Conservation (phyloP, 345 rosid genomes). For the Ceriops decandra region DNA sequence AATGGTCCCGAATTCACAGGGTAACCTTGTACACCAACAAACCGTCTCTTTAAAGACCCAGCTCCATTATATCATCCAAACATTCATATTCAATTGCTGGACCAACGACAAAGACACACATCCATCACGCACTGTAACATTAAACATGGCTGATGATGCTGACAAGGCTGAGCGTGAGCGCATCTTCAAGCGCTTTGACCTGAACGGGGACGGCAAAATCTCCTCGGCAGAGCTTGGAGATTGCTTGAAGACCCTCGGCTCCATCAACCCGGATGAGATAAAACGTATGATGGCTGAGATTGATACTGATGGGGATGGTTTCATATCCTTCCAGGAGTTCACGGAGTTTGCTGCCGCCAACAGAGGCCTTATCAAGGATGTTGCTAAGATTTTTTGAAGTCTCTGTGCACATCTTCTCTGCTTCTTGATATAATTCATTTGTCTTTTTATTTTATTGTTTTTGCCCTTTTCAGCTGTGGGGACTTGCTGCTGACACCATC, state of each 20-base stretch:
- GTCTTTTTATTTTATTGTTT: too few relatives aligned
- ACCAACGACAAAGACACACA: neutral
- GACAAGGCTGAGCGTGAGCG: slow-evolving; percentile 56
- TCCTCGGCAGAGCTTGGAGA: slow-evolving; percentile 75
- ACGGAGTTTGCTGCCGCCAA: slow-evolving; percentile 63
- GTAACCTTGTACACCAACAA: slow-evolving; percentile 13
- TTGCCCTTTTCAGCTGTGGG: too few relatives aligned
- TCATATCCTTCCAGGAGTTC: slow-evolving; percentile 68
- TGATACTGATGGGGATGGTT: slow-evolving; percentile 86
- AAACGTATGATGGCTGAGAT: slow-evolving; percentile 90
- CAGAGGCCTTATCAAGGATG: slow-evolving; percentile 77
- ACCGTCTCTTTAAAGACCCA: slow-evolving; percentile 16
- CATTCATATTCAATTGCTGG: neutral
- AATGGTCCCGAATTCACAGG: slow-evolving; percentile 20
- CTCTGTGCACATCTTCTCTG: neutral
- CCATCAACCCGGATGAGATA: slow-evolving; percentile 52
- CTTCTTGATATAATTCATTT: neutral
- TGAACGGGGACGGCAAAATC: slow-evolving; percentile 77
- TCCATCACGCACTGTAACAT: neutral
- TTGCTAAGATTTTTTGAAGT: slow-evolving; percentile 67
- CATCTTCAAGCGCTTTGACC: slow-evolving; percentile 73
- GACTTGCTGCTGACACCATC: neutral
- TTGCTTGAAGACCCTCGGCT: slow-evolving; percentile 59
- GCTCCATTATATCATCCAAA: neutral
- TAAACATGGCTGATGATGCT: slow-evolving; percentile 52